These are phyloP conservation scores for Fusarium avenaceum DNA, from an alignment of 2,329 filamentous ascomycete genomes.

Conservation along the genomic window DNA sequence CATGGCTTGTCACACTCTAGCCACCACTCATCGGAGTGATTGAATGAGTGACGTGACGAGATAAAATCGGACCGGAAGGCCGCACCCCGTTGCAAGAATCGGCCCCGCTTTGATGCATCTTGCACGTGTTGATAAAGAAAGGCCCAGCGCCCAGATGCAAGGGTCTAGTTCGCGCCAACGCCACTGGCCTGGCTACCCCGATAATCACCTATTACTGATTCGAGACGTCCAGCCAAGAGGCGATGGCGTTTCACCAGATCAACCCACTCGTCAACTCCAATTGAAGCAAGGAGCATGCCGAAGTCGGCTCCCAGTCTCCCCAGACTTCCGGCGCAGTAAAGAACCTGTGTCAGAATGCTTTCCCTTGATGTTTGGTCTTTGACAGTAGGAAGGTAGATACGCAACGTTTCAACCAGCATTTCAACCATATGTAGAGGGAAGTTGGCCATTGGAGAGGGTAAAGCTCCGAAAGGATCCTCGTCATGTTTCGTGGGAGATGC, in stretches of 20 bases:
- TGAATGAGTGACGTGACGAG: slow-evolving; percentile 43
- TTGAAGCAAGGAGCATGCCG: slow-evolving; percentile 80
- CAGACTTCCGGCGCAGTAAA: slow-evolving; percentile 93
- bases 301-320: slow-evolving; percentile 94
- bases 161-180: slow-evolving; percentile 19
- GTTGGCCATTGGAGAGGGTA: slow-evolving; percentile 83
- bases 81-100: slow-evolving; percentile 38
- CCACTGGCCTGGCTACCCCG: slow-evolving; percentile 42
- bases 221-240: slow-evolving; percentile 82
- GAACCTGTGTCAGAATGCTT: slow-evolving; percentile 89
- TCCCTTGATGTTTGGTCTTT: slow-evolving; percentile 84
- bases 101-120: slow-evolving; percentile 45
- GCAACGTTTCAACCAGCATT: slow-evolving; percentile 82
- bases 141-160: slow-evolving; percentile 2
- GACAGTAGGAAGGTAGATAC: slow-evolving; percentile 83
- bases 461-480: slow-evolving; percentile 61
- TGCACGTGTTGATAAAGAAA: slow-evolving; percentile 39
- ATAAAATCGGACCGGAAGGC: slow-evolving; percentile 36
- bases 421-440: slow-evolving; percentile 88
- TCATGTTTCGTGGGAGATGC: slow-evolving; percentile 31
- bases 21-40: slow-evolving; percentile 41
- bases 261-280: slow-evolving; percentile 80
- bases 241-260: slow-evolving; percentile 90
- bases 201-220: slow-evolving; percentile 73
- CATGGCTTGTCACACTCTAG: slow-evolving; percentile 44